These are phyloP conservation scores for Ascochyta pisi DNA, from an alignment of 2,329 filamentous ascomycete species.

Conservation along the genomic window DNA sequence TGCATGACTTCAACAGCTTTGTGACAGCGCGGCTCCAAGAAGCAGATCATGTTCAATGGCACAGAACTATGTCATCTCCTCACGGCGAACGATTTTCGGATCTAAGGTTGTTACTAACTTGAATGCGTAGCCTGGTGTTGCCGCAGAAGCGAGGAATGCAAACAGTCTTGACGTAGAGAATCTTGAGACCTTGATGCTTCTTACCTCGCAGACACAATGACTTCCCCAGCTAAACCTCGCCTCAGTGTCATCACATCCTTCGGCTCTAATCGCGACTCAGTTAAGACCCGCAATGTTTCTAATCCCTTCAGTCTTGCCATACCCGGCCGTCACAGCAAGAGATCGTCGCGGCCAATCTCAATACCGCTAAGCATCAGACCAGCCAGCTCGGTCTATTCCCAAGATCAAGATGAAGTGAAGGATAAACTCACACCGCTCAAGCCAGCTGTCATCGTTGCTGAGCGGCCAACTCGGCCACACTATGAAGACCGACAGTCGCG, in stretches of 20 bases:
- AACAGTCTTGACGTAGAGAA: not conserved
- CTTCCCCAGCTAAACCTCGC: constrained; percentile 13
- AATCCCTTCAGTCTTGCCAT: constrained; percentile 27
- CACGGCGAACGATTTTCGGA: too few relatives aligned
- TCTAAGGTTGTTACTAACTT: not conserved
- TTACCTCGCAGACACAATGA: not conserved
- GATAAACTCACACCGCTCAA: constrained; percentile 12
- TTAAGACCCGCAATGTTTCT: constrained; percentile 19
- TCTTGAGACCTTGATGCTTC: not conserved
- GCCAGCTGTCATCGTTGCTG: constrained; percentile 13
- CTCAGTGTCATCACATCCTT: constrained; percentile 8
- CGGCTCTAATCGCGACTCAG: constrained; percentile 3
- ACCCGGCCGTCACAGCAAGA: constrained; percentile 13
- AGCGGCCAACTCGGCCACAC: constrained; percentile 11
- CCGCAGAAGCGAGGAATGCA: constrained; percentile 13
- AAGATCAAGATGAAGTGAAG: constrained; percentile 9
- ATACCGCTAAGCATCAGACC: constrained; percentile 10
- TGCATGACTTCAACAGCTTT: too few relatives aligned
- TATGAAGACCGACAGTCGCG: constrained; percentile 6
- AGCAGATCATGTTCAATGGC: too few relatives aligned
- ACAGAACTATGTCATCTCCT: too few relatives aligned
- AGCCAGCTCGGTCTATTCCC: constrained; percentile 5
- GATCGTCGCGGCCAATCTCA: constrained; percentile 5
- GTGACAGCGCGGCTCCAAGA: too few relatives aligned
- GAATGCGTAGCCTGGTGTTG: not conserved